Evolutionary conservation across 208 protist genomes (phyloP), one percentile per base, ranked within the genome.

Genomic region (Wallacemonas sp.): DNA sequence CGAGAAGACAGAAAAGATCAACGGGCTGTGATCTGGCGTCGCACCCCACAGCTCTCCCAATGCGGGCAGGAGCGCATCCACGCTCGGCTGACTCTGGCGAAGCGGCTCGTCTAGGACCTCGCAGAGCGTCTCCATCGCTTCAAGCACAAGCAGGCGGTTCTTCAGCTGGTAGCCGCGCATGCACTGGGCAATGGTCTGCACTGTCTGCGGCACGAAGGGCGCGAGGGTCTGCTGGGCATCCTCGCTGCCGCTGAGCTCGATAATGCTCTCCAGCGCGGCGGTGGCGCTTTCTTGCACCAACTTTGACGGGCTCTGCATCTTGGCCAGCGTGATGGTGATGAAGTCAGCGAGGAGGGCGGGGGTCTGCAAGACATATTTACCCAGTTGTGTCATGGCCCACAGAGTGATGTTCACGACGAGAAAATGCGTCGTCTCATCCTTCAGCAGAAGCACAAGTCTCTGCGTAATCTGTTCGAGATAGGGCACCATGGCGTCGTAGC

Each of bases 351-450:
- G 44, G 38, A 72, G 15, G 9, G 51, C 22, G 8, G 62, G 59
- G 24, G 66, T 74, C 26, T 66, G 58, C 12, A 90, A 61, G 39
- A 95, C 64, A 75, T 79, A 95, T 33, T 56, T 27, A 39, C 79
- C 83, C 38, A 92, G 68, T 39, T 93, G 86, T 11, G 85, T 89
- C 47, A 90, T 71, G 0, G 92, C 88, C 95, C 96, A 98, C 26
- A 96, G 88, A 0, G 90, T 86, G 47, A 97, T 98, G 56, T 53
- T 83, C 19, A 90, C 80, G 0, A 98, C 90, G 14, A 98, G 79
- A 59, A 95, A 95, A 62, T 97, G 90, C 22, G 84, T 84, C 41
- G 77, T 66, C 17, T 65, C 28, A 28, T 84, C 69, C 49, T 82
- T 66, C n/a, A 97, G 79, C 26, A 93, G 58, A 54, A 85, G 47